These are phyloP conservation scores for Ogataea haglerorum DNA, from an alignment of 805 yeast species.

Conservation along the genomic window DNA sequence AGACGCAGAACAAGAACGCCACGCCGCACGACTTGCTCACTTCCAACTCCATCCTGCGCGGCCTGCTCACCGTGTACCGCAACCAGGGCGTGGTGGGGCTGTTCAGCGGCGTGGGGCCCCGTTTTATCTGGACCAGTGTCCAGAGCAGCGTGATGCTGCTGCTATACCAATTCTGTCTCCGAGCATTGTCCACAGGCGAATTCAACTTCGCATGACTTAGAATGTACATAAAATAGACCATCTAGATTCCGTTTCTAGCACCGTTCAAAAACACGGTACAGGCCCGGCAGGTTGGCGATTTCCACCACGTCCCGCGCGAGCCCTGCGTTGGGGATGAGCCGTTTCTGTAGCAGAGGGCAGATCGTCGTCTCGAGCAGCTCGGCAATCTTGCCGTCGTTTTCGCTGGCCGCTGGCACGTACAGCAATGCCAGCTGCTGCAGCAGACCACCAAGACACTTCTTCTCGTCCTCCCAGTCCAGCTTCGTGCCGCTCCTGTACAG, in stretches of 20 bases:
- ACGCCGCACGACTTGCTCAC: slow-evolving; percentile 20
- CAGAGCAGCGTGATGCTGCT: slow-evolving; percentile 94
- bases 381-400: slow-evolving; percentile 22
- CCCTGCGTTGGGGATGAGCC: slow-evolving; percentile 60
- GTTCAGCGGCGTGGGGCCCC: slow-evolving; percentile 94
- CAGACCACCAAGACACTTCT: slow-evolving; percentile 62
- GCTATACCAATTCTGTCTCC: slow-evolving; percentile 75
- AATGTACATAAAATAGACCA: slow-evolving; percentile 3
- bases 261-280: slow-evolving; percentile 89
- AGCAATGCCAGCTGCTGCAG: slow-evolving; percentile 66
- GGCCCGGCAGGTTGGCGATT: slow-evolving; percentile 86
- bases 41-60: slow-evolving; percentile 47
- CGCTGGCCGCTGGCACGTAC: slow-evolving; percentile 56
- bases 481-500: slow-evolving; percentile 56
- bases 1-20: slow-evolving; percentile 59
- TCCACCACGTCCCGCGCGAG: slow-evolving; percentile 62
- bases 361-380: slow-evolving; percentile 52
- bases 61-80: slow-evolving; percentile 54
- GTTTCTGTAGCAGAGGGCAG: slow-evolving; percentile 61
- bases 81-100: slow-evolving; percentile 77
- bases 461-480: slow-evolving; percentile 67
- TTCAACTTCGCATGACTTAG: slow-evolving; percentile 11
- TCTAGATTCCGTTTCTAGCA: slow-evolving; percentile 44
- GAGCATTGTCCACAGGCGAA: slow-evolving; percentile 38
- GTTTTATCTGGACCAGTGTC: slow-evolving; percentile 93